Evolutionary conservation across 2,329 filamentous ascomycete genomes (phyloP), one percentile per base, ranked within the genome.

Genomic region (Fusarium zealandicum): DNA sequence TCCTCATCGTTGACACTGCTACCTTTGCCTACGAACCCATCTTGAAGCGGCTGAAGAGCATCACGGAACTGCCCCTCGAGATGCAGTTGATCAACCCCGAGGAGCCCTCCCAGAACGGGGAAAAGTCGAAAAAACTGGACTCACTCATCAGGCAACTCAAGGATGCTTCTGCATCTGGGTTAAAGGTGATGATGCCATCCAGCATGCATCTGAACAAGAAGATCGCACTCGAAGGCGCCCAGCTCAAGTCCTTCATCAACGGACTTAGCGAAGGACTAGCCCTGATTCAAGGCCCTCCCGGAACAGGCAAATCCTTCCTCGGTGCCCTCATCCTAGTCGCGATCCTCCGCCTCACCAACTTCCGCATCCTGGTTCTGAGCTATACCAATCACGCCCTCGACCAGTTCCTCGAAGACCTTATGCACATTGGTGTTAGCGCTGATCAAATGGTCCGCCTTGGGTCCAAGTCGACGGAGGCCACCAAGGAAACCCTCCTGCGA

Each of bases 281-380:
- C 40, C 69, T 87, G 0, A 88, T 92, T 2, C 88, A 91, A 74
- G 89, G 89, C 0, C 90, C 90, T 1, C 90, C 89, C 61, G 88
- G 87, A 0, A 92, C 88, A 0, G 90, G 90, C 1, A 93, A 93
- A 61, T 90, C 88, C 0, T 90, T 90, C 57, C 81, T 90, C 3
- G 90, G 90, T 0, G 84, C 88, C 0, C 72, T 89, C 2, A 74
- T 87, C 1, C 81, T 83, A 0, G 85, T 86, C 45, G 70, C 77
- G 0, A 66, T 92, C 0, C 71, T 85, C 16, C 67, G 82, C 1
- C 63, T 76, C 5, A 84, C 81, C 0, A 16, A 61, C 0, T 74
- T 82, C 22, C 82, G 69, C 0, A 81, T 92, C 0, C 74, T 93
- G 0, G 81, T 92, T 0, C 69, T 89, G 2, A 85, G 82, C 20